Evolutionary conservation across 495 filamentous ascomycete species (phyloP).

Genomic region (Echria macrotheca): DNA sequence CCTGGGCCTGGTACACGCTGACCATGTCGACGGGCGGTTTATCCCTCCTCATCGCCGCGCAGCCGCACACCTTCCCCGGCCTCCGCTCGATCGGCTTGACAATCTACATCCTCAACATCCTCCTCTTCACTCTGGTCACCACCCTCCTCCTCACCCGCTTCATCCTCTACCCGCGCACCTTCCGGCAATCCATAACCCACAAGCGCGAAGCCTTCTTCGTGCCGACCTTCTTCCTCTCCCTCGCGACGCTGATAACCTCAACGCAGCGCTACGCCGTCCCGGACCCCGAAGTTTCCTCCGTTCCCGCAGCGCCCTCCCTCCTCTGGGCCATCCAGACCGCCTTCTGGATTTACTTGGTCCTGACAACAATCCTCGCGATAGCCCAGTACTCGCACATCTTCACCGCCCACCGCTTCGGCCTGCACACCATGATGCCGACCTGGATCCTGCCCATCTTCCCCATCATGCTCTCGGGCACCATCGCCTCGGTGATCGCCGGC

Average conservation of each 20-base stretch:
- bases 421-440: slow-evolving; percentile 47
- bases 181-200: slow-evolving; percentile 53
- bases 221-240: slow-evolving; percentile 59
- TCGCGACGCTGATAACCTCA: slow-evolving; percentile 58
- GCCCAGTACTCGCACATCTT: slow-evolving; percentile 51
- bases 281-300: slow-evolving; percentile 39
- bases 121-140: slow-evolving; percentile 52
- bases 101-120: slow-evolving; percentile 59
- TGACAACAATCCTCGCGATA: slow-evolving; percentile 42
- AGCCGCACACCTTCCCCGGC: slow-evolving; percentile 55
- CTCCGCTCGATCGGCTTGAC: slow-evolving; percentile 54
- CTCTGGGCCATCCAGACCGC: slow-evolving; percentile 34
- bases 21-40: slow-evolving; percentile 66
- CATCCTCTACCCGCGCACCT: slow-evolving; percentile 43
- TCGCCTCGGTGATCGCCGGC: slow-evolving; percentile 41
- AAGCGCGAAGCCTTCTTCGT: slow-evolving; percentile 64
- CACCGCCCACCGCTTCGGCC: slow-evolving; percentile 28
- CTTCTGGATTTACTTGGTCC: slow-evolving; percentile 50
- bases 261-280: slow-evolving; percentile 52
- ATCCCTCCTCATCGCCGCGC: slow-evolving; percentile 53
- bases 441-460: slow-evolving; percentile 58
- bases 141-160: slow-evolving; percentile 53
- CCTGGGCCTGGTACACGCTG: slow-evolving; percentile 68
- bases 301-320: slow-evolving; percentile 28
- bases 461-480: slow-evolving; percentile 48